These are phyloP conservation scores for Gracilaria gracilis DNA, from an alignment of 23 red algal genomes.

Conservation along the genomic window DNA sequence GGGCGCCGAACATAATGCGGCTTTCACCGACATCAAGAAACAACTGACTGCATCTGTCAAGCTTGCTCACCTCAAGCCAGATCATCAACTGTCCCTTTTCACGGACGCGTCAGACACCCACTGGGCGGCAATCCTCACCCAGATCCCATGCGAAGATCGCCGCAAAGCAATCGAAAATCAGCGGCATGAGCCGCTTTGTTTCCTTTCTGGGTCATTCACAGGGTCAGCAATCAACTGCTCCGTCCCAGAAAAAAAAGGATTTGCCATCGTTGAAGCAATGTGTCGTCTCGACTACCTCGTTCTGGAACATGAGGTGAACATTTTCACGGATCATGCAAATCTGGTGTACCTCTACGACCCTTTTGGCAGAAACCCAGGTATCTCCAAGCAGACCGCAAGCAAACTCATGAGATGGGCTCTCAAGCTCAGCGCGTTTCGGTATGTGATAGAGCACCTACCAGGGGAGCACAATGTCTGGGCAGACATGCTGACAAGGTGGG, in stretches of 20 bases:
- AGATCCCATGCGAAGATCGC: not conserved
- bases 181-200: not conserved
- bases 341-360: too few species aligned
- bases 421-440: slow-evolving; percentile 15
- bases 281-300: too few species aligned
- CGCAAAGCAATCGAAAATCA: slow-evolving; percentile 19
- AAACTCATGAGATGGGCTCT: slow-evolving; percentile 34
- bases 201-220: too few species aligned
- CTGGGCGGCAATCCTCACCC: slow-evolving; percentile 34
- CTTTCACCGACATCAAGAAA: slow-evolving; percentile 47
- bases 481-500: too few species aligned
- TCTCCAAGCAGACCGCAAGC: slow-evolving; percentile 16
- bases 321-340: too few species aligned
- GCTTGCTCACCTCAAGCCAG: slow-evolving; percentile 33
- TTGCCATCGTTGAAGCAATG: too few species aligned
- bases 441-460: not conserved
- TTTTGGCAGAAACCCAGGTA: slow-evolving; percentile 13
- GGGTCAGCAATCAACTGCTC: too few species aligned
- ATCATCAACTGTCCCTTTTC: slow-evolving; percentile 22
- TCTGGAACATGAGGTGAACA: too few species aligned
- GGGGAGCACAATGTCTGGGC: too few species aligned
- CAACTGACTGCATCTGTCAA: slow-evolving; percentile 49
- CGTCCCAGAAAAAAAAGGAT: too few species aligned
- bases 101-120: slow-evolving; percentile 48
- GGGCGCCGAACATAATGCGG: slow-evolving; percentile 36